Percentiles rank a stretch among this genome's conserved stretches.
Conservation (phyloP, 768 basidiomycete species). For the Tulasnella sp. region DNA sequence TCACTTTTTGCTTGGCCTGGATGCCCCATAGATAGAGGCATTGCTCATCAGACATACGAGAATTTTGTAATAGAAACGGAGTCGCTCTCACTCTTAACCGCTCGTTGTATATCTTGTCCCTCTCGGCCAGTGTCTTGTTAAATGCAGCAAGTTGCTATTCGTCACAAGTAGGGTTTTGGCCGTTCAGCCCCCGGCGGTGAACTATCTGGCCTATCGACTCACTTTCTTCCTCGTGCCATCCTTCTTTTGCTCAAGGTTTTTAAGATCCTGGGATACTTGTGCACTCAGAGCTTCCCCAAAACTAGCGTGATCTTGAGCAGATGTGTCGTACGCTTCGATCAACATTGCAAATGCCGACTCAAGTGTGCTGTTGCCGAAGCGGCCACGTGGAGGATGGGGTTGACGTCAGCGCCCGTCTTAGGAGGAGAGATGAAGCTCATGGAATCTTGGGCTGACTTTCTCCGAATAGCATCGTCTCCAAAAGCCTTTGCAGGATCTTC, state of each 20-base stretch:
- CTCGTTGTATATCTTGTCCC: slow-evolving; percentile 59
- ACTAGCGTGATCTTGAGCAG: slow-evolving; percentile 61
- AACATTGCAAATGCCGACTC: slow-evolving; percentile 61
- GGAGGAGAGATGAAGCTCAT: not conserved
- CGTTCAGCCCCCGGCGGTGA: not conserved
- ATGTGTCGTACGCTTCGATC: slow-evolving; percentile 48
- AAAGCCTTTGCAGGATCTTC: slow-evolving; percentile 57
- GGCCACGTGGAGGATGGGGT: not conserved
- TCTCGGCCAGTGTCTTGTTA: slow-evolving; percentile 62
- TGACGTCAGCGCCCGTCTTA: not conserved
- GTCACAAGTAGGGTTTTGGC: not conserved
- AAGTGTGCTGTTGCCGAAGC: slow-evolving; percentile 48
- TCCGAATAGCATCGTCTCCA: slow-evolving; percentile 44
- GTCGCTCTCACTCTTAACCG: slow-evolving; percentile 51
- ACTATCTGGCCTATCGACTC: slow-evolving; percentile 1
- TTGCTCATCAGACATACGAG: not conserved
- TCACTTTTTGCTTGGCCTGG: slow-evolving; percentile 64
- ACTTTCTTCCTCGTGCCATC: slow-evolving; percentile 67
- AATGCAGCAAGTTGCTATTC: slow-evolving; percentile 56
- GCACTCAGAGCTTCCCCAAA: slow-evolving; percentile 53
- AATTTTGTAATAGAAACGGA: not conserved
- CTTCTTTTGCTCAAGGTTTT: slow-evolving; percentile 49
- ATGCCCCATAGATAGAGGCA: not conserved
- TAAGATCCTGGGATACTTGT: slow-evolving; percentile 59
- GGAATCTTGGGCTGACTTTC: slow-evolving; percentile 42